These are phyloP conservation scores for Hypoxylon sp. DNA, from an alignment of 2,329 filamentous ascomycete species.

Conservation along the genomic window DNA sequence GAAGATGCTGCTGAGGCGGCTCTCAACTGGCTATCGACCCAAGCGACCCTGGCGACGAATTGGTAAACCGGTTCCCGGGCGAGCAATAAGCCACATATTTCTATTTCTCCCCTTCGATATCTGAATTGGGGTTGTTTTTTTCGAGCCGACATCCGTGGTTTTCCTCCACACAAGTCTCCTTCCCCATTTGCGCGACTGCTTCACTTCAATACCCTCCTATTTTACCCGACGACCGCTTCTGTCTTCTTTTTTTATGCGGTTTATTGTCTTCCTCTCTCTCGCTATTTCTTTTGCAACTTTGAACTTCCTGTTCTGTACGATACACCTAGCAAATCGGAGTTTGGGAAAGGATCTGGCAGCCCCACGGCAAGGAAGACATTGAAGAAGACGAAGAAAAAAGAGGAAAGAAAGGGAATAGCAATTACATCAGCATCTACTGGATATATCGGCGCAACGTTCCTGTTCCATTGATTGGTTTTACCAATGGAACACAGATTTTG, in stretches of 20 bases:
- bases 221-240: constrained; percentile 26
- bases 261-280: too few species aligned
- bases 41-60: constrained; percentile 52
- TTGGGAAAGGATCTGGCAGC: constrained; percentile 48
- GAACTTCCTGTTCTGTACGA: constrained; percentile 46
- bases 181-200: constrained; percentile 37
- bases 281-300: too few species aligned
- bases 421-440: constrained; percentile 43
- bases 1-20: constrained; percentile 93
- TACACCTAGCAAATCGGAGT: constrained; percentile 50
- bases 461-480: constrained; percentile 38
- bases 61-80: constrained; percentile 38
- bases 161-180: constrained; percentile 33
- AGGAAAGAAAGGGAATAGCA: constrained; percentile 35
- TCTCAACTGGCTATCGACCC: constrained; percentile 65
- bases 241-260: too few species aligned
- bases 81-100: constrained; percentile 19
- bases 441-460: constrained; percentile 43
- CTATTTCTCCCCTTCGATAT: not conserved
- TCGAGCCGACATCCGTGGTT: constrained; percentile 29
- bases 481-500: constrained; percentile 30
- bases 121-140: constrained; percentile 13
- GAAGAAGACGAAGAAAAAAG: constrained; percentile 25
- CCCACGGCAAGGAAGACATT: constrained; percentile 49
- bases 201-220: constrained; percentile 32